Evolutionary conservation across 495 filamentous ascomycete genomes (phyloP).

Genomic region (Talaromyces thailandensis): DNA sequence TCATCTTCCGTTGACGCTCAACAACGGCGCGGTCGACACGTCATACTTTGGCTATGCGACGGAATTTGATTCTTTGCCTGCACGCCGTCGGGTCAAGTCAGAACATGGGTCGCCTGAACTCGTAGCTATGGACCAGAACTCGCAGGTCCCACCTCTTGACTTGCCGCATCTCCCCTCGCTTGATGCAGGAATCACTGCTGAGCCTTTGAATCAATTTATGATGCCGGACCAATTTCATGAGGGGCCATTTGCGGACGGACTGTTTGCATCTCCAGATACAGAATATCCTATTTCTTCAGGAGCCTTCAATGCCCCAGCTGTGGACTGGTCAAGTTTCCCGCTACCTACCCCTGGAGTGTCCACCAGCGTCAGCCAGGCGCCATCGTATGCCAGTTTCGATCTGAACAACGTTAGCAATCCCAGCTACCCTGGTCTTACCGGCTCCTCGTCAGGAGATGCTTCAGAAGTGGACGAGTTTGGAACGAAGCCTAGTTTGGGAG

Average conservation of each 20-base stretch:
- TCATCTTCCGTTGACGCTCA: conserved; percentile 44
- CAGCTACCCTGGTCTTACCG: conserved; percentile 35
- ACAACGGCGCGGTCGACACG: background rate
- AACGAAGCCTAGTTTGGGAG: conserved; percentile 27
- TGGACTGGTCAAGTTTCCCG: conserved; percentile 70
- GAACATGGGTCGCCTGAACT: conserved; percentile 65
- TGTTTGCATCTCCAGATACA: conserved; percentile 44
- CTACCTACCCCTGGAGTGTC: conserved; percentile 45
- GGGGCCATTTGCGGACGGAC: conserved; percentile 27
- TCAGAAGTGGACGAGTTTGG: conserved; percentile 63
- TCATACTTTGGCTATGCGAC: conserved; percentile 22
- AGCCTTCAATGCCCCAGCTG: conserved; percentile 50
- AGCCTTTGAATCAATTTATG: conserved; percentile 26
- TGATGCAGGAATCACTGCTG: conserved; percentile 25
- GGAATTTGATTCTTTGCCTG: conserved; percentile 36
- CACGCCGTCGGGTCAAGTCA: conserved; percentile 52
- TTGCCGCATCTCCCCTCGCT: conserved; percentile 28
- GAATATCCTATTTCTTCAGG: conserved; percentile 61
- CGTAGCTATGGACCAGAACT: conserved; percentile 32
- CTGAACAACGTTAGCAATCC: conserved; percentile 45
- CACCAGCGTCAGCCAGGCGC: conserved; percentile 61
- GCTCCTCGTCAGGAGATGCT: conserved; percentile 66
- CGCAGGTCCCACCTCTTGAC: conserved; percentile 29
- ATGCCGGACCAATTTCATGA: conserved; percentile 37
- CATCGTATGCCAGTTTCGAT: conserved; percentile 61